These are phyloP conservation scores for Solanum arcanum DNA, from an alignment of 257 asterid genomes.

Conservation along the genomic window DNA sequence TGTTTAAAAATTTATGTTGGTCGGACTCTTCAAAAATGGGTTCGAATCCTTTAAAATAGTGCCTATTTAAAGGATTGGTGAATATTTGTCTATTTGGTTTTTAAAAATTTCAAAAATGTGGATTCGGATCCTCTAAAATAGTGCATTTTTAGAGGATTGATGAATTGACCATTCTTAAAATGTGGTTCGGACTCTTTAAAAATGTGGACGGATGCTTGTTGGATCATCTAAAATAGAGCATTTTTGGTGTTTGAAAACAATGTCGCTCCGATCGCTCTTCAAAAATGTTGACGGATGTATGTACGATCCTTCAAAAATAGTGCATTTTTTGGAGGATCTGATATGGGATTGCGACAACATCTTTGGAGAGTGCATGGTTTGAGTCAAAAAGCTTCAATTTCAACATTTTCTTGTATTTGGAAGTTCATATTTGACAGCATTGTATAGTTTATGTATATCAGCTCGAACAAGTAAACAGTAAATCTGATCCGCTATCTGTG, in stretches of 20 bases:
- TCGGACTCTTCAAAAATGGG: no score
- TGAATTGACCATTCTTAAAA: no score
- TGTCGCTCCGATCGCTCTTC: not conserved
- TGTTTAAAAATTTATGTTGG: no score
- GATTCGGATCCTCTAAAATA: no score
- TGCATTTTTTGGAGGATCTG: not conserved
- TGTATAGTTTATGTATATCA: not conserved
- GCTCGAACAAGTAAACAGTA: not conserved
- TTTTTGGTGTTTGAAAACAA: not conserved
- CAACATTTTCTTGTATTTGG: not conserved
- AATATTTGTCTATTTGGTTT: no score
- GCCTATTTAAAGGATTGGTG: no score
- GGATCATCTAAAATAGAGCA: not conserved
- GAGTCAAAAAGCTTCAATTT: not conserved
- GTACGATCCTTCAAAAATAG: rapidly evolving
- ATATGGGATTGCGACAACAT: rapidly evolving
- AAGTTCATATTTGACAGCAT: not conserved
- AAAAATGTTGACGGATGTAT: not conserved
- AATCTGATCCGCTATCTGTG: not conserved
- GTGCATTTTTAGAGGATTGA: no score
- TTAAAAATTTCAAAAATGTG: no score
- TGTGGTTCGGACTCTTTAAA: not conserved
- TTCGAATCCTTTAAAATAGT: no score
- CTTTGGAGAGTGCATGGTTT: not conserved
- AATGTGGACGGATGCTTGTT: not conserved